These are phyloP conservation scores for Fraxinus latifolia DNA, from an alignment of 305 asterid genomes.

Conservation along the genomic window DNA sequence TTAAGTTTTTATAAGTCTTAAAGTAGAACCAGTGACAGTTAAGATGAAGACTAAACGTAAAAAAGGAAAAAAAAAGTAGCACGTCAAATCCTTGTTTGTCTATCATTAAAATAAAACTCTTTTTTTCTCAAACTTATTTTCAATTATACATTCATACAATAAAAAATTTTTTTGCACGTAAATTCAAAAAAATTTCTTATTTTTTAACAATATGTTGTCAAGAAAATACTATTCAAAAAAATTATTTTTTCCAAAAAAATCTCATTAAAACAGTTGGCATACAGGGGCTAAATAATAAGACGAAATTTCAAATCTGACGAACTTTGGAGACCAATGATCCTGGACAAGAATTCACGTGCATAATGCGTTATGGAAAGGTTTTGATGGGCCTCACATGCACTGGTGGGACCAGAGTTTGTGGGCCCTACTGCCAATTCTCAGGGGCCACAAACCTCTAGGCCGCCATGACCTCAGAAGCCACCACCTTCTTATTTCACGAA, in stretches of 20 bases:
- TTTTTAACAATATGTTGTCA: neutral
- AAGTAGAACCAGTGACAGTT: no score
- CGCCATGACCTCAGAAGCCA: constrained; percentile 32
- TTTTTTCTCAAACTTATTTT: no score
- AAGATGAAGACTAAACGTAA: no score
- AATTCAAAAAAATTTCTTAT: no score
- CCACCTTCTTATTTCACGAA: constrained; percentile 14
- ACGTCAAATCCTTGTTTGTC: no score
- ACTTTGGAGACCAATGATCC: neutral
- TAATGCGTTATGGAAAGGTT: neutral
- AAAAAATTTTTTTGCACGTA: no score
- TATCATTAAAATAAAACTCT: no score
- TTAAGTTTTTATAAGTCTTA: no score
- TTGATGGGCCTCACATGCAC: constrained; percentile 12
- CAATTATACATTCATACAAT: no score
- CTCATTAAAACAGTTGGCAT: neutral
- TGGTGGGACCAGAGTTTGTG: constrained; percentile 8
- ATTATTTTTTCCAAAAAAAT: no score
- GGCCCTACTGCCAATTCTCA: constrained; percentile 3
- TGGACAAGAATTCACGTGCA: neutral
- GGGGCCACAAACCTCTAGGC: constrained; percentile 16
- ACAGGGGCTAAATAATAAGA: neutral
- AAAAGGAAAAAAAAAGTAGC: no score
- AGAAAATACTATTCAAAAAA: neutral
- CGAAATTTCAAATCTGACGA: neutral